Base-by-base conservation (phyloP, 371 early-diverging fungal genomes). In the Mortierella sp. region DNA sequence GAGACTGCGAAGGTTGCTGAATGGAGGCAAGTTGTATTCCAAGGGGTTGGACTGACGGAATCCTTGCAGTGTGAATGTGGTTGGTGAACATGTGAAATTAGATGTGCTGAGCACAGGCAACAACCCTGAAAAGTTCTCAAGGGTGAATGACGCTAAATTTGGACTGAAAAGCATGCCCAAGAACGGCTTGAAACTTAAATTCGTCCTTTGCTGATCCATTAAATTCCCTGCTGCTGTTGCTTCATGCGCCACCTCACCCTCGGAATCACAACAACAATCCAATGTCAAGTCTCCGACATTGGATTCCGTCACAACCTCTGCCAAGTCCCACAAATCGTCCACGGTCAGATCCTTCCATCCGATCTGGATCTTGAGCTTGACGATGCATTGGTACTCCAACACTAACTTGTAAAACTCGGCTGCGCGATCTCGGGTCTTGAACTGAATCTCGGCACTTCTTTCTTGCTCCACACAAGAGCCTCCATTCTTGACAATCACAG, bases 121-220 rank as follows among this genome's bases (percentile, higher is more conserved):
- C 1, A 65, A 49, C 26, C 69, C 75, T 5, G 59, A 24, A 62
- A 66, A 75, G 62, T 75, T 75, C 43, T 75, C 70, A 16, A 75
- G 60, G 0, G 75, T 66, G 30, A 75, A 30, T 3, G 75, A 70
- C 6, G 68, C 54, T 39, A 75, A 55, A 10, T 61, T 54, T 9
- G 65, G 66, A 22, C 68, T 51, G 47, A 66, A 75, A 35, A 75
- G 37, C 49, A 75, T 66, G 0, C 70, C 75, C 9, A 75, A 28
- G 16, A 75, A 18, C 0, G 75, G 75, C 11, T 65, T 61, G 62
- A 70, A 75, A 55, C 55, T 75, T 55, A 61, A 37, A 28, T 28
- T 11, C 51, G 54, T 8, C 32, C 32, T n/a, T 6, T 35, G 57
- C 16, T 45, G 55, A 20, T 62, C 62, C 8, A 43, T 28, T 55